Evolutionary conservation across 768 basidiomycete species (phyloP).

Genomic region (Tricholoma matsutake): DNA sequence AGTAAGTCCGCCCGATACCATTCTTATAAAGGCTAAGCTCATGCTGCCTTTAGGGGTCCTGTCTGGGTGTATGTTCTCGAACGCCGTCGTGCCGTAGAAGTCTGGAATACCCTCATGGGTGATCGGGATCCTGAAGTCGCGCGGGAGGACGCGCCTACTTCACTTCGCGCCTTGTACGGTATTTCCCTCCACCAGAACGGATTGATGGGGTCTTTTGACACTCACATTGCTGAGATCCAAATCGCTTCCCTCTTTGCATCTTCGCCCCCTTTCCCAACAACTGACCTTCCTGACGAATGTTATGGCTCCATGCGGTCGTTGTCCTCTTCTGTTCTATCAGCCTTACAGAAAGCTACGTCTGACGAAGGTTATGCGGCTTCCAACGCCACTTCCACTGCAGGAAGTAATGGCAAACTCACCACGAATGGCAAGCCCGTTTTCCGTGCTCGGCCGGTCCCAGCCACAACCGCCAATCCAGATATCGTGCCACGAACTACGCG

Average conservation of each 20-base stretch:
- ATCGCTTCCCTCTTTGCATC: slow-evolving; percentile 78
- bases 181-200: slow-evolving; percentile 53
- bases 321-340: slow-evolving; percentile 46
- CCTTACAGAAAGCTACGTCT: slow-evolving; percentile 32
- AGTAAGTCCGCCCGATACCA: slow-evolving; percentile 49
- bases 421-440: slow-evolving; percentile 50
- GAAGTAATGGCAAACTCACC: slow-evolving; percentile 29
- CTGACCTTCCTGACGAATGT: slow-evolving; percentile 53
- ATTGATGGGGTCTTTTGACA: slow-evolving; percentile 70
- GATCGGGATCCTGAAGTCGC: slow-evolving; percentile 58
- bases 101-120: slow-evolving; percentile 77
- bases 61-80: slow-evolving; percentile 94
- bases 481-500: slow-evolving; percentile 77
- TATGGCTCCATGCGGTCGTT: slow-evolving; percentile 41
- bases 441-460: slow-evolving; percentile 65
- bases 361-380: slow-evolving; percentile 47
- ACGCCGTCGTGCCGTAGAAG: slow-evolving; percentile 75
- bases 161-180: slow-evolving; percentile 72
- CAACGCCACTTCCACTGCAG: slow-evolving; percentile 41
- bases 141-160: slow-evolving; percentile 51
- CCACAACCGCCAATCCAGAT: slow-evolving; percentile 57
- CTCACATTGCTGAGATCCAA: slow-evolving; percentile 70
- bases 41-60: slow-evolving; percentile 53
- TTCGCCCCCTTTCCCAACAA: slow-evolving; percentile 74
- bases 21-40: slow-evolving; percentile 3